phyloP scores from a whole-genome alignment of 306 rosid species.

The Arachis hypogaea region DNA sequence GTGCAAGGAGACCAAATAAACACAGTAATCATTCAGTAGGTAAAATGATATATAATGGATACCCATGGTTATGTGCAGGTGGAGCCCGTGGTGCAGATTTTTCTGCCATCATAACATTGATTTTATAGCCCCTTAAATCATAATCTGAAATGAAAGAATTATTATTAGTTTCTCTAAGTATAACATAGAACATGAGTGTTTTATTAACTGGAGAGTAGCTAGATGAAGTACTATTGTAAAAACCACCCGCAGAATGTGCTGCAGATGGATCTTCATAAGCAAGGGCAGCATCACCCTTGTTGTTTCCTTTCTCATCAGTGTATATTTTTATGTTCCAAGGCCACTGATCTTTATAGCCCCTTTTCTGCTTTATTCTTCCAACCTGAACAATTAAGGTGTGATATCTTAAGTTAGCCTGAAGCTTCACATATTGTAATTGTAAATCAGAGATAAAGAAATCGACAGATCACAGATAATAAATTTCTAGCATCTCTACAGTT shows the following conservation, averaged over 20 bases:
- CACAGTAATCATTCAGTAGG: not conserved
- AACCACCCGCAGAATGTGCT: constrained; percentile 93
- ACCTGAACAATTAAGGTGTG: constrained; percentile 53
- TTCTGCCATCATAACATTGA: constrained; percentile 93
- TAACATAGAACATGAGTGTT: not conserved
- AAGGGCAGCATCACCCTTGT: constrained; percentile 94
- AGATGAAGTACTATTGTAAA: constrained; percentile 70
- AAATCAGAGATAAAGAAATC: not conserved
- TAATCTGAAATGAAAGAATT: constrained; percentile 58
- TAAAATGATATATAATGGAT: constrained; percentile 31
- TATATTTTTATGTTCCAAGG: constrained; percentile 94
- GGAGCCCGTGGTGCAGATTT: constrained; percentile 76
- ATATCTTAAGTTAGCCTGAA: not conserved
- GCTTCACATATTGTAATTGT: not conserved
- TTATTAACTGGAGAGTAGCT: not conserved
- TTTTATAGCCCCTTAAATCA: constrained; percentile 85
- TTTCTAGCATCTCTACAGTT: not conserved
- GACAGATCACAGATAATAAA: not conserved
- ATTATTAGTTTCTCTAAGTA: constrained; percentile 19
- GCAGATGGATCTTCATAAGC: constrained; percentile 97
- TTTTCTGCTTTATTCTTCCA: constrained; percentile 96
- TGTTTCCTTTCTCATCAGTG: constrained; percentile 87
- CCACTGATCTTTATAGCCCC: constrained; percentile 99
- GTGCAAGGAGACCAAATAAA: not conserved
- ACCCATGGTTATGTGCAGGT: constrained; percentile 76